phyloP scores from a whole-genome alignment of 1,284 basidiomycete species.

The Melampsora americana region DNA sequence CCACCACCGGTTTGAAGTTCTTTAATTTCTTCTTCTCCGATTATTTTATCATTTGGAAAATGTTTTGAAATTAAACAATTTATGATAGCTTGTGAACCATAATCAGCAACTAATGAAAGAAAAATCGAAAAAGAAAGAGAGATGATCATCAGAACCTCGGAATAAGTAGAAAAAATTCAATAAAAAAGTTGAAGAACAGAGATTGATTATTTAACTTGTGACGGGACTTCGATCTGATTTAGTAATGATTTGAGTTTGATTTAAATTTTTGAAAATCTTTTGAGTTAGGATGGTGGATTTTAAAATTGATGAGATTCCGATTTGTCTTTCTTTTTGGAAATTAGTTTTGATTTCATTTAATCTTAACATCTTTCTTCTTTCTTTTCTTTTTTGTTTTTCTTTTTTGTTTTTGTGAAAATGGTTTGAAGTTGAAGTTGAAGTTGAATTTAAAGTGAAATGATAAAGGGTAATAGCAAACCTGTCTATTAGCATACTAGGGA shows the following conservation, averaged over 20 bases:
- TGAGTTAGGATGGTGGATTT: slow-evolving; percentile 72
- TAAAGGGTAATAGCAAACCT: no score
- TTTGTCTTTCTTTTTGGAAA: slow-evolving; percentile 62
- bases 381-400: no score
- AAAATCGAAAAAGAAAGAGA: slow-evolving; percentile 1
- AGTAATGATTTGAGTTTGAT: slow-evolving; percentile 76
- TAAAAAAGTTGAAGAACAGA: slow-evolving; percentile 29
- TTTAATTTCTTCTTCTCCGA: slow-evolving; percentile 90
- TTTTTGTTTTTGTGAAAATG: no score
- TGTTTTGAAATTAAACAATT: slow-evolving; percentile 66
- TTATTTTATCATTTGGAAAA: slow-evolving; percentile 81
- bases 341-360: slow-evolving; percentile 38
- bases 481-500: no score
- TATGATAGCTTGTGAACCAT: slow-evolving; percentile 82
- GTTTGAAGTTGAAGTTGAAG: no score
- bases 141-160: not conserved
- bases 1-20: slow-evolving; percentile 65
- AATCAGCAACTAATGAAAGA: slow-evolving; percentile 72
- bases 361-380: no score
- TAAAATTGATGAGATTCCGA: slow-evolving; percentile 84
- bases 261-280: slow-evolving; percentile 81
- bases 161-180: not conserved
- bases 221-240: slow-evolving; percentile 96
- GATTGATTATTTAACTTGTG: slow-evolving; percentile 76
- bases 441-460: no score